These are phyloP conservation scores for Dendrothele bispora DNA, from an alignment of 768 basidiomycete species.

Conservation along the genomic window DNA sequence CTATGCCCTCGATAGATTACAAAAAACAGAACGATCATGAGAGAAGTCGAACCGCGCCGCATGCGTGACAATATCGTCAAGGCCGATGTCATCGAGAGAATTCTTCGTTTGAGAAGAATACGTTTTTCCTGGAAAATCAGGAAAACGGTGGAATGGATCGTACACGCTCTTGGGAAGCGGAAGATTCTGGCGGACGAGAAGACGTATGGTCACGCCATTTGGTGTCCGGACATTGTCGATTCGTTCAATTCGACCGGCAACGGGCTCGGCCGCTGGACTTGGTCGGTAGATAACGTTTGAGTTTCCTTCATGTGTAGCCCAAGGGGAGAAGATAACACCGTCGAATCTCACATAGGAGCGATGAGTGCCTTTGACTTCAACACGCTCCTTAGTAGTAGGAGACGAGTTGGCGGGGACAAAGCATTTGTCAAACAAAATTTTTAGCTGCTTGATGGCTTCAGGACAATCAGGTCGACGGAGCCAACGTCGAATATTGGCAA, in stretches of 20 bases:
- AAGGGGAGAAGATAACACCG: conserved; percentile 4
- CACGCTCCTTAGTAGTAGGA: too few species aligned
- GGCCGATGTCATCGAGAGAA: background rate
- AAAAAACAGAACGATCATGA: conserved; percentile 2
- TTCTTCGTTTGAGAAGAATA: conserved; percentile 9
- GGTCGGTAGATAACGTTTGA: conserved; percentile 5
- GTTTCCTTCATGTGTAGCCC: conserved; percentile 5
- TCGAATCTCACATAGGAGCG: too few species aligned
- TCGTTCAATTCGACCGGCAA: too few species aligned
- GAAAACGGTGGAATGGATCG: conserved; percentile 8
- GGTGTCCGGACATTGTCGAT: too few species aligned
- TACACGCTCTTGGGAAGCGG: background rate
- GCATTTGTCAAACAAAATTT: conserved; percentile 15
- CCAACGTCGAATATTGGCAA: conserved; percentile 13
- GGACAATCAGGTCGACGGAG: conserved; percentile 15
- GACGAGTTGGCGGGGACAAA: too few species aligned
- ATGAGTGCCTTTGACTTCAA: background rate
- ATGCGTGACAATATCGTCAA: background rate
- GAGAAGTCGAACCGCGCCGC: background rate
- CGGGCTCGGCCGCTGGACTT: background rate
- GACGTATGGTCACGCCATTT: too few species aligned
- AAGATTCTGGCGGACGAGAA: conserved; percentile 1
- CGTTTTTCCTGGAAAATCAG: conserved; percentile 6
- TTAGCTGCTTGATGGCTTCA: conserved; percentile 14
- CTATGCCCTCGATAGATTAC: conserved; percentile 6